phyloP scores from a whole-genome alignment of 78 protist genomes.

The Paratrimastix pyriformis region DNA sequence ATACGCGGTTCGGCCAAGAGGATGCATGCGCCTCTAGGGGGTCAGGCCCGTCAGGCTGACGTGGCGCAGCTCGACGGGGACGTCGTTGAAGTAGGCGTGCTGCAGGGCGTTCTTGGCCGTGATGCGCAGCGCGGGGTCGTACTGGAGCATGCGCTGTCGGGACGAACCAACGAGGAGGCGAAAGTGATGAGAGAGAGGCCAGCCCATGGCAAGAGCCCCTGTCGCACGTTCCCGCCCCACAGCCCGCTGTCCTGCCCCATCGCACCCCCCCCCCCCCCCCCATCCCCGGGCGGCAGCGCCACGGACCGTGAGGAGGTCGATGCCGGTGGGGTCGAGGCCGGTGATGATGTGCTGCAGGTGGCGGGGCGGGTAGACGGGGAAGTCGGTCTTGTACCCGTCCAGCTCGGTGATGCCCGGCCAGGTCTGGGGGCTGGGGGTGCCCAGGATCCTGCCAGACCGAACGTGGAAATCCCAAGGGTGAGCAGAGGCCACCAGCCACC shows the following conservation, averaged over 20 bases:
- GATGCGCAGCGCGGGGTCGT: conserved; percentile 26
- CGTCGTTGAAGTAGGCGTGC: conserved; percentile 22
- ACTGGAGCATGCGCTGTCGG: conserved; percentile 6
- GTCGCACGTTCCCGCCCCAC: neutral
- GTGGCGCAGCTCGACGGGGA: neutral
- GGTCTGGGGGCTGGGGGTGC: conserved; percentile 20
- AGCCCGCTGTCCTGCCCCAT: too few relatives aligned
- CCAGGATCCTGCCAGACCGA: conserved; percentile 8
- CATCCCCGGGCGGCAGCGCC: too few relatives aligned
- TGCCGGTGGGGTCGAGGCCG: neutral
- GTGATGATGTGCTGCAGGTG: conserved; percentile 7
- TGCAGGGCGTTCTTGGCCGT: conserved; percentile 25
- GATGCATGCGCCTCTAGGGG: too few relatives aligned
- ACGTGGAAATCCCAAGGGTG: neutral
- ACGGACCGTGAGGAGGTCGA: neutral
- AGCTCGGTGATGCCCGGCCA: conserved; percentile 19
- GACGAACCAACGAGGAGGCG: neutral
- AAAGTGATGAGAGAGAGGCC: neutral
- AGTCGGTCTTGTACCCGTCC: conserved; percentile 58
- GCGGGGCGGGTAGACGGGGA: conserved; percentile 62
- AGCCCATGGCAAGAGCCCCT: neutral
- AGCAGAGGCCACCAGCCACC: neutral
- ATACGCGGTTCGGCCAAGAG: too few relatives aligned
- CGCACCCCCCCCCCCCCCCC: too few relatives aligned
- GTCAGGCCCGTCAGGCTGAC: neutral